Evolutionary conservation across 2,329 filamentous ascomycete species (phyloP), one percentile per base, ranked within the genome.

Genomic region (Aschersonia sp.): DNA sequence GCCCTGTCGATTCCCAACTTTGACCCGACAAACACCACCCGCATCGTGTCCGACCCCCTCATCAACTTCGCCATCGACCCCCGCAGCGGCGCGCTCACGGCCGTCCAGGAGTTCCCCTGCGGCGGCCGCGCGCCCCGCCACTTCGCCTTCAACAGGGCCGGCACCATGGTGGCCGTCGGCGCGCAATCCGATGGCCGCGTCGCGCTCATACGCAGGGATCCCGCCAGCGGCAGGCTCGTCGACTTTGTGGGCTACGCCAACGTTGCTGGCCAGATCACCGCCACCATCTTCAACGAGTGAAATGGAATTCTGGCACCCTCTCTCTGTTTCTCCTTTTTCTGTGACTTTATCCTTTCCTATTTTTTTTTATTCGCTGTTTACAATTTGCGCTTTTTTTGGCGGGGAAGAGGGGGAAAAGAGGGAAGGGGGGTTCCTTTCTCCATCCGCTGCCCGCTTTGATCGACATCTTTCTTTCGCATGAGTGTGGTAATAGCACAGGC

Each of bases 51-150:
- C 0, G 82, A 86, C 60, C 75, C 82, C 1, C 64, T 89, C 47
- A 71, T 81, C 51, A 78, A 70, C 50, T 86, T 78, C 65, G 57
- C 66, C 48, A 73, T 86, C 53, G 63, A 78, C 54, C 50, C 57
- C 2, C 52, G 58, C 11, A 73, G 71, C n/a, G 83, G 81, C 6
- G 66, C 62, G 1, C 67, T 87, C 30, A 62, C 57, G 0, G 71
- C 77, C 48, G 59, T 76, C 4, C 73, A 82, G 55, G 68, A 78
- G 31, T 72, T 72, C n/a, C 70, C 82, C 0, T 73, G 79, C 0
- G 81, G 81, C 45, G 85, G 85, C 2, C 61, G 65, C 6, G 74
- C 71, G 48, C 85, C 85, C 0, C 72, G 85, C 29, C 81, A 83
- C 41, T 83, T 86, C 60, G 74, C 72, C 46, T 63, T 86, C 49